Evolutionary conservation across 2,329 filamentous ascomycete species (phyloP), one percentile per base, ranked within the genome.

Genomic region (Trichophyton schoenleinii): DNA sequence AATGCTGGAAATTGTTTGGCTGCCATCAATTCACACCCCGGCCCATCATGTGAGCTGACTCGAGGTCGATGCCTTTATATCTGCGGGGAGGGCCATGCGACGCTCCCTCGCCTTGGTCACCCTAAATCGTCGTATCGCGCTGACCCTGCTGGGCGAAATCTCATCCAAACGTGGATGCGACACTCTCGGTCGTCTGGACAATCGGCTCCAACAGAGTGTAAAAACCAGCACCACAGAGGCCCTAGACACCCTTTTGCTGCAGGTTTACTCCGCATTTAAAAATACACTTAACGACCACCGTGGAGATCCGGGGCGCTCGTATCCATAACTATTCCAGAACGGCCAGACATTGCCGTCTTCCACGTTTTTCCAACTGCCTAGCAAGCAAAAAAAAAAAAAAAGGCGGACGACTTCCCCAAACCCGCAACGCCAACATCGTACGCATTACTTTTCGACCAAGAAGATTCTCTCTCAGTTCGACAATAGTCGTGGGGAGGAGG

Each of bases 271-370:
- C 49, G 49, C 49, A 53, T 34, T 53, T 53, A 13, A 53, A 38
- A 53, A 34, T 53, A 53, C 22, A 53, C 22, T 31, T 31, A 42
- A 13, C 15, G 22, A 53, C 28, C 4, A 53, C 49, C 49, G 49
- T 53, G 49, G 49, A 53, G 49, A 53, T 53, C 49, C 49, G 49
- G 49, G 49, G 49, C 49, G 49, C 22, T 34, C 49, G 49, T 53
- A 53, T 53, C 49, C 49, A 53, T 53, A 38, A 13, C 34, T 38
- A 53, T 53, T 53, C 49, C 49, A 53, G 49, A 53, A 52, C 46
- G 22, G 46, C 46, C 18, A 52, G 46, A 9, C 46, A 22, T 8
- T 9, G 34, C 11, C 34, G 34, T 13, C 34, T 38, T 38, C 3
- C 11, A 38, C 34, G 11, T 13, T 9, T 38, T 38, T 13, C 46